These are phyloP conservation scores for Calonectria pauciramosa DNA, from an alignment of 2,329 filamentous ascomycete genomes.

Conservation along the genomic window DNA sequence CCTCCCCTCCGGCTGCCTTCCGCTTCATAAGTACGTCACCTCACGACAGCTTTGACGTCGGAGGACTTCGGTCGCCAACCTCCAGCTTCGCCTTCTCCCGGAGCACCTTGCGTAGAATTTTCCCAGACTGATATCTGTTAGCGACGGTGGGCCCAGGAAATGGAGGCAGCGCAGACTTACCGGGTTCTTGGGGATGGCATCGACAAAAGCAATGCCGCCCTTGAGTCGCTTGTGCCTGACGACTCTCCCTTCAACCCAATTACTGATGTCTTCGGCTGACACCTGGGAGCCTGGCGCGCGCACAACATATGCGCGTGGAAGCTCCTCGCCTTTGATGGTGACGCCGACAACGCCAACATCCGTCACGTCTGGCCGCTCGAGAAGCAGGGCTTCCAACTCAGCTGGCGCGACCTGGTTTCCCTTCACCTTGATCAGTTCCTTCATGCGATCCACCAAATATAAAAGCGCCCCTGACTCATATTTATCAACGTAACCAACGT, in stretches of 20 bases:
- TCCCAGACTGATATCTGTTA: conserved; percentile 60
- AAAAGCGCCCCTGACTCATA: conserved; percentile 62
- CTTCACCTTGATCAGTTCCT: conserved; percentile 76
- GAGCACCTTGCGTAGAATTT: conserved; percentile 76
- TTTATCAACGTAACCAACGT: conserved; percentile 76
- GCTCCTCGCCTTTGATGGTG: conserved; percentile 61
- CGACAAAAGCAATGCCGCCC: conserved; percentile 72
- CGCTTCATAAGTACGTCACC: neutral
- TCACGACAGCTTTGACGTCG: neutral
- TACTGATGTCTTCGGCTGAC: conserved; percentile 61
- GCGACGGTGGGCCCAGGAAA: neutral
- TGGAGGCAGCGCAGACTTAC: conserved; percentile 45
- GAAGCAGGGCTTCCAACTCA: conserved; percentile 80
- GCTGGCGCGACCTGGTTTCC: conserved; percentile 83
- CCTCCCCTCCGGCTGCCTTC: no score
- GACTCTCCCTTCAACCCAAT: conserved; percentile 74
- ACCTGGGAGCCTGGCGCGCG: conserved; percentile 56
- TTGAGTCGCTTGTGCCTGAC: conserved; percentile 76
- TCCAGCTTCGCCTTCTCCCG: conserved; percentile 79
- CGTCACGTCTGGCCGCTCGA: conserved; percentile 76
- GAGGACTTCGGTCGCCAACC: conserved; percentile 38
- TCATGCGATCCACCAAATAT: conserved; percentile 78
- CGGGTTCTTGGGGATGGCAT: conserved; percentile 77
- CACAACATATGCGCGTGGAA: conserved; percentile 73
- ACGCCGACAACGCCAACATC: conserved; percentile 75